Evolutionary conservation across 2,329 filamentous ascomycete genomes (phyloP), one percentile per base, ranked within the genome.

Genomic region (Clonostachys rhizophaga): DNA sequence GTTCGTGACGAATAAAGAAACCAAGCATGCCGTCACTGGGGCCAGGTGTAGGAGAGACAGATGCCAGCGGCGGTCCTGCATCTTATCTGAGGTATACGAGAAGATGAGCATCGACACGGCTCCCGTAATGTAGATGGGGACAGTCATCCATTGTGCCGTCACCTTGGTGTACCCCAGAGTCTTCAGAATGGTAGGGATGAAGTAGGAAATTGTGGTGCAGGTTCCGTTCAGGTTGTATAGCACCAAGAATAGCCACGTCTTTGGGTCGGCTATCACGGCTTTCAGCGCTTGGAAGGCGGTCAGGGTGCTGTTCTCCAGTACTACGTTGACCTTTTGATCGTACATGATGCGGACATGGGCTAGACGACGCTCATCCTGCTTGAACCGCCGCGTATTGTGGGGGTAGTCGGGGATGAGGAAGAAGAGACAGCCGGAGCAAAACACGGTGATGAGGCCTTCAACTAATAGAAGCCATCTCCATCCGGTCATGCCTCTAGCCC

Each of bases 161-260:
- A 58, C 55, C 30, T 50, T 54, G 11, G 55, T 55, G 45, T 56
- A 56, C 5, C 58, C 58, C 11, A 60, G 44, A 8, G 50, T 51
- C 16, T 48, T 49, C 14, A 60, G 45, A 14, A 60, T 58, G 6
- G 56, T 57, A 24, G 58, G 58, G 10, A 59, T 52, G 48, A 60
- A 60, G 60, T 76, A 78, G 7, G 68, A 71, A 14, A 75, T 65
- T 1, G 71, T 74, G 3, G 66, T 70, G 11, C 67, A 70, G 7
- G 72, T 73, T 9, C 53, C 48, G 45, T 56, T 49, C 13, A 71
- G 65, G 64, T 75, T 74, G 55, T 75, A 77, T 7, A 74, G 68
- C 5, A 71, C 49, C 36, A 71, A 67, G 46, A 75, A 68, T 5
- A 68, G 53, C 54, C 70, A 75, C 2, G 72, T 70, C 40, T 70